These are phyloP conservation scores for Claviceps sorghi DNA, from an alignment of 2,329 filamentous ascomycete species.

Conservation along the genomic window DNA sequence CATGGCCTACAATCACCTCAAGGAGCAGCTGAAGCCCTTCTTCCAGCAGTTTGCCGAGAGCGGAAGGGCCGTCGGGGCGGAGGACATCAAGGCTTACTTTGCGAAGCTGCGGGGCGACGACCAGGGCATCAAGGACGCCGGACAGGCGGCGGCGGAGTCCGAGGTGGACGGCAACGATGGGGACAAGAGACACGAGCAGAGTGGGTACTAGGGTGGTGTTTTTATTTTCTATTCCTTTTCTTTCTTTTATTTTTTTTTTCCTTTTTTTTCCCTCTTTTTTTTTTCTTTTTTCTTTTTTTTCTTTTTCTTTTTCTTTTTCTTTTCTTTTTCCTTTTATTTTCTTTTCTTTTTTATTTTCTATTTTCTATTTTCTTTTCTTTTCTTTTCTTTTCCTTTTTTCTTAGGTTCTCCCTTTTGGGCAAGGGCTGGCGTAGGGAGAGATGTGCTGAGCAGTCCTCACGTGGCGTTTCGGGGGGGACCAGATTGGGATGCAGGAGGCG, in stretches of 20 bases:
- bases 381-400: too few relatives aligned
- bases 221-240: background rate
- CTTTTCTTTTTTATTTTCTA: background rate
- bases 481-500: too few relatives aligned
- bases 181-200: constrained; percentile 34
- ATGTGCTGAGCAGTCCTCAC: too few relatives aligned
- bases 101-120: constrained; percentile 85
- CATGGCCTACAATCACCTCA: constrained; percentile 95
- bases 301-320: too few relatives aligned
- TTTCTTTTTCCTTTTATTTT: too few relatives aligned
- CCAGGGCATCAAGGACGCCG: constrained; percentile 51
- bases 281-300: too few relatives aligned
- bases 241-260: background rate
- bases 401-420: too few relatives aligned
- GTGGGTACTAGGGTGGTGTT: constrained; percentile 28
- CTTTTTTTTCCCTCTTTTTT: background rate
- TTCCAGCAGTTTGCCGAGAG: constrained; percentile 88
- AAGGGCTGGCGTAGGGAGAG: too few relatives aligned
- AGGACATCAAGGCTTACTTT: constrained; percentile 95
- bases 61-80: constrained; percentile 73
- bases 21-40: constrained; percentile 91
- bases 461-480: too few relatives aligned
- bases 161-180: constrained; percentile 18
- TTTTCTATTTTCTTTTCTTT: too few relatives aligned
- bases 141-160: constrained; percentile 31